Conservation (phyloP, 768 basidiomycete genomes). For the Tulasnella calospora region DNA sequence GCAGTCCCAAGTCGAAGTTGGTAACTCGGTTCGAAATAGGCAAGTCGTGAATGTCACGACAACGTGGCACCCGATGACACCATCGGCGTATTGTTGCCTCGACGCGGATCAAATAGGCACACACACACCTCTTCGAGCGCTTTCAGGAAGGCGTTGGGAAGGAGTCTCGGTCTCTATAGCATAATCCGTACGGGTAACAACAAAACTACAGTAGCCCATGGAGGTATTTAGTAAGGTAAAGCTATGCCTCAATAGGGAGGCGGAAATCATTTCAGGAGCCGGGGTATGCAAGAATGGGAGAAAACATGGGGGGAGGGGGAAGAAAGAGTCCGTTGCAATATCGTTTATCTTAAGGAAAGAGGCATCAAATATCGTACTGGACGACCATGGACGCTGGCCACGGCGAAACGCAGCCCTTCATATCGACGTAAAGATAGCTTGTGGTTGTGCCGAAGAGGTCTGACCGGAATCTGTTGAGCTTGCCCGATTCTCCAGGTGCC, state of each 20-base stretch:
- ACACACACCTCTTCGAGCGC: too few relatives aligned
- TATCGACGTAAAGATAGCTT: neutral
- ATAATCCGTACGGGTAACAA: neutral
- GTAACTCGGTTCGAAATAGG: too few relatives aligned
- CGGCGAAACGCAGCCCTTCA: neutral
- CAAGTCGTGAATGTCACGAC: too few relatives aligned
- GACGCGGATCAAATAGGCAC: too few relatives aligned
- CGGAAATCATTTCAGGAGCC: neutral
- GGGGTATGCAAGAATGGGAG: neutral
- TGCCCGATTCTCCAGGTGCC: slow-evolving; percentile 23
- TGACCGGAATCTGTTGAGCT: slow-evolving; percentile 21
- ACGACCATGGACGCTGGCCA: neutral
- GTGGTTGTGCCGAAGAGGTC: slow-evolving; percentile 10
- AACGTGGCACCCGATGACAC: too few relatives aligned
- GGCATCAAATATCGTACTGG: slow-evolving; percentile 2
- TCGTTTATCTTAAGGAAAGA: neutral
- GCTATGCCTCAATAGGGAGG: neutral
- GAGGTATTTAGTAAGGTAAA: neutral
- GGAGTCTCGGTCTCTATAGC: neutral
- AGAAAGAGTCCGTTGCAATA: neutral
- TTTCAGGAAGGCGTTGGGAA: neutral
- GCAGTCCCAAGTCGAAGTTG: too few relatives aligned
- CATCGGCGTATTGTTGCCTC: too few relatives aligned
- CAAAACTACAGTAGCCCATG: neutral
- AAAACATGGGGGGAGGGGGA: neutral